These are phyloP conservation scores for Trichosporon sp. DNA, from an alignment of 1,284 basidiomycete genomes.

Conservation along the genomic window DNA sequence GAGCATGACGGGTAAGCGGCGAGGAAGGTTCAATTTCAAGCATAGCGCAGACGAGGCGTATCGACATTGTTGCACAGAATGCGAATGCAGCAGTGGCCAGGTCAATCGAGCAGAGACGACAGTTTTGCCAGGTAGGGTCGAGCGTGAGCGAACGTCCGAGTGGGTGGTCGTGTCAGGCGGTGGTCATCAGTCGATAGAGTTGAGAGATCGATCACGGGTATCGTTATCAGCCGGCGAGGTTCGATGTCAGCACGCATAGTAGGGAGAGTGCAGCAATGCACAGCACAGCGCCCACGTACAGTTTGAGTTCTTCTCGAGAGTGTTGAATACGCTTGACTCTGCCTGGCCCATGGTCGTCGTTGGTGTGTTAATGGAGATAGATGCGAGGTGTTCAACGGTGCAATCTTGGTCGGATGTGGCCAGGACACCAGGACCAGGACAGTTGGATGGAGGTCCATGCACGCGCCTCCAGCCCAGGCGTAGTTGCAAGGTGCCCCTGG, in stretches of 20 bases:
- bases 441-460: background rate
- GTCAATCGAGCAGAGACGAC: background rate
- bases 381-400: background rate
- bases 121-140: background rate
- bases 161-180: background rate
- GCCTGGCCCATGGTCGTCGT: conserved; percentile 44
- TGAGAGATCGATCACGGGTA: background rate
- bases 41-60: too few relatives aligned
- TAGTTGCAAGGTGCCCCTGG: background rate
- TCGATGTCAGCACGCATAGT: background rate
- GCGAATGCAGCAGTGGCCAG: background rate
- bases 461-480: background rate
- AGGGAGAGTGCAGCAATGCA: background rate
- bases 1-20: background rate
- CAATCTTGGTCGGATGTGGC: background rate
- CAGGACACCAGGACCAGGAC: background rate
- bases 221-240: background rate
- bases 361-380: background rate
- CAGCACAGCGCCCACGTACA: too few relatives aligned
- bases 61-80: too few relatives aligned
- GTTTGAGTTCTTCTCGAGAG: conserved; percentile 48
- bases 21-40: background rate
- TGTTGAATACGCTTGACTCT: conserved; percentile 46
- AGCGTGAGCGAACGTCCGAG: background rate
- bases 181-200: background rate